Base-by-base conservation (phyloP, 495 filamentous ascomycete species). In the Penicillium bialowiezense region DNA sequence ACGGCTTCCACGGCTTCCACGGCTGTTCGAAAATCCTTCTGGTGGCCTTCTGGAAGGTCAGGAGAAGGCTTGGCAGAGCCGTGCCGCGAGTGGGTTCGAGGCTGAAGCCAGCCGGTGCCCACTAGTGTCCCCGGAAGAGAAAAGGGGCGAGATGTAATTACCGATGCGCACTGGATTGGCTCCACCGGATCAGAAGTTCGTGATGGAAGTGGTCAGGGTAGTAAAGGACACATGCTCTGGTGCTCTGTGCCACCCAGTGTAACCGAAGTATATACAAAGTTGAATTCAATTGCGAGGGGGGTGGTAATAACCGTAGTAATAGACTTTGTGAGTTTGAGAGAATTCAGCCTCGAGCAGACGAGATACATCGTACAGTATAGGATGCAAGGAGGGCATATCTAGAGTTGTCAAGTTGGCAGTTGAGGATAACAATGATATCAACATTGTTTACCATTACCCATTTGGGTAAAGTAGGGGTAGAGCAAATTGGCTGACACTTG, bases 31-130 rank as follows among this genome's bases (percentile, higher is more conserved):
- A 56, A 60, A 50, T 52, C 58, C 67, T 72, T 72, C 69, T 70
- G 58, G 62, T 44, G 44, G 44, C 52, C 62, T 63, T 59, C 69
- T 59, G 66, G 69, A 72, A 72, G 69, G 51, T 59, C 58, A 58
- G 43, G 58, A 58, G 67, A 67, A 67, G 57, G 56, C 56, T 67
- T 72, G 63, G 69, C 67, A 48, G 55, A 56, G 42, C 48, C 44
- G 53, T 51, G 42, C 56, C 63, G 61, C 55, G 57, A 46, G 60
- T 63, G 52, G 53, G 58, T 28, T 48, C 45, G 59, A 60, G 60
- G 60, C 55, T 63, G 60, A 63, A 57, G 41, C 34, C 42, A 44
- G 46, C 42, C 51, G 52, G 47, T 38, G 45, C 19, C 42, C 21
- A 21, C 33, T 57, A 60, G 58, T 35, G 51, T 31, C 32, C 51